Evolutionary conservation across 1,284 basidiomycete species (phyloP), one percentile per base, ranked within the genome.

Genomic region (Fomitopsis pinicola): DNA sequence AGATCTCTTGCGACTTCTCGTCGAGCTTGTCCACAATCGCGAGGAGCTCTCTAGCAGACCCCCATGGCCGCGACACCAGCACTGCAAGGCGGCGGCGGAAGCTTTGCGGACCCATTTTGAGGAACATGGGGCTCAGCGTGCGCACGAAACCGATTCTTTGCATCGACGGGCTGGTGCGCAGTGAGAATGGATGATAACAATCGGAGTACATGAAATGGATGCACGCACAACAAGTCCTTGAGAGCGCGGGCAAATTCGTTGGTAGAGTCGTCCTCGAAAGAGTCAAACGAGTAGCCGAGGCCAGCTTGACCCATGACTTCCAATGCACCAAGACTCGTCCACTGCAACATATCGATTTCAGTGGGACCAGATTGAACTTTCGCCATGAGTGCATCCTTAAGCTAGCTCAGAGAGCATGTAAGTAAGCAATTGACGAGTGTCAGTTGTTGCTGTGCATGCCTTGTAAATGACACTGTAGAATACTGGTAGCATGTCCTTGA

Each of bases 21-120:
- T 79, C 68, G 65, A 82, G 73, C 3, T 69, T 67, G 60, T 81
- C 76, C 1, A 75, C 60, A 26, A 80, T 72, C 15, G 74, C 69
- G 1, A 71, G 67, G n/a, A 76, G 28, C 5, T 69, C 62, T 40
- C 75, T 73, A 14, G 79, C 42, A 15, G 62, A 53, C 59, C 72
- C 68, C 62, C 64, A 14, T 9, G 55, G 64, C 1, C 10, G 48
- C 28, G 45, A 22, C 14, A 62, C 26, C 15, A 45, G 36, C 12
- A 59, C 58, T 2, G 57, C 40, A 9, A 65, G 14, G 3, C 46
- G 46, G 8, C 64, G 42, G 15, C 62, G 62, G 26, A 66, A 59
- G 35, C 5, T 15, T 3, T 8, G 3, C 8, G 55, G 40, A 8
- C 55, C 40, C 28, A 57, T 5, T 26, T 44, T 57, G 42, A 57